A percentile compares a stretch with the other conserved stretches of the same genome.
phyloP scores from a whole-genome alignment of 306 rosid genomes.

The Hylodesmum podocarpum region DNA sequence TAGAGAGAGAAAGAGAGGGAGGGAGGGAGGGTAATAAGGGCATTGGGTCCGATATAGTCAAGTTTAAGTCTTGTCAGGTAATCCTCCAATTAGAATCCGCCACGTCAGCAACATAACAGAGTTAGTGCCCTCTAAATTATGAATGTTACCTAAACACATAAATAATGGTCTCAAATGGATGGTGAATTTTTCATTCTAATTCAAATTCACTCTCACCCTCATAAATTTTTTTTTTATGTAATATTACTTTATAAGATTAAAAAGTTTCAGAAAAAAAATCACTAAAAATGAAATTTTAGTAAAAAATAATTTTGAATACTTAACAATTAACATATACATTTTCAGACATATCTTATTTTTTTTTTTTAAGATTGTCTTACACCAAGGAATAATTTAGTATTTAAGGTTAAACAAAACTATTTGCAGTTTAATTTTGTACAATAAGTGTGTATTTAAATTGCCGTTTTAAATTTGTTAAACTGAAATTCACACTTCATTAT shows the following conservation, averaged over 20 bases:
- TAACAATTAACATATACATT: too few species aligned
- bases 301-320: too few species aligned
- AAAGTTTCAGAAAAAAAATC: background rate
- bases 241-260: background rate
- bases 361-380: too few species aligned
- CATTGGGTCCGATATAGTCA: constrained; percentile 51
- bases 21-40: background rate
- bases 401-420: too few species aligned
- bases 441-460: too few species aligned
- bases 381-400: too few species aligned
- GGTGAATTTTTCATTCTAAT: constrained; percentile 25
- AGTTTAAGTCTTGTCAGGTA: constrained; percentile 36
- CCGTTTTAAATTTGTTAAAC: too few species aligned
- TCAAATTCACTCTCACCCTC: constrained; percentile 22
- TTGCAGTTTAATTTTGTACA: too few species aligned
- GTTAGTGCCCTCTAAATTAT: constrained; percentile 26
- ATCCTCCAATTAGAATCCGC: constrained; percentile 10
- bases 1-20: constrained; percentile 19
- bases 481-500: too few species aligned
- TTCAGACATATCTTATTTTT: too few species aligned
- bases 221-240: background rate
- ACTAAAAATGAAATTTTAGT: background rate
- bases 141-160: constrained; percentile 37
- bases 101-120: constrained; percentile 35
- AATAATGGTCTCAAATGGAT: constrained; percentile 24